Percentiles rank a stretch among this genome's conserved stretches.
Evolutionary conservation across 495 filamentous ascomycete species (phyloP).

Genomic region (Wilcoxina mikolae): DNA sequence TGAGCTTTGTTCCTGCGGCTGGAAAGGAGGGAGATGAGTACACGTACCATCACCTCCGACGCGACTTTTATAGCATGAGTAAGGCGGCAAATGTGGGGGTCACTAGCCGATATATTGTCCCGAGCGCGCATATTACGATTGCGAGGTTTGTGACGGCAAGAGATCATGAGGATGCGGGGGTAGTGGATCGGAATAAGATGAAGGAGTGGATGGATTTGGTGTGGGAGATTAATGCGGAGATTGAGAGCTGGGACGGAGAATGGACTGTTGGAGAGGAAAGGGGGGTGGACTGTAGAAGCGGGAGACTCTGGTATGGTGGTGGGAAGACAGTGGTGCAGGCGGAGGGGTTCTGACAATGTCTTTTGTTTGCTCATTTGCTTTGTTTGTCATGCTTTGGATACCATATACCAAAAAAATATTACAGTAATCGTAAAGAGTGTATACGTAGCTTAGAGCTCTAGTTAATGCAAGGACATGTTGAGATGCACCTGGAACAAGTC

Average conservation of each 20-base stretch:
- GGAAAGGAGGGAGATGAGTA: constrained; percentile 48
- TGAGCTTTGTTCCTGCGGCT: constrained; percentile 69
- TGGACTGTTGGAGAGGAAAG: constrained; percentile 69
- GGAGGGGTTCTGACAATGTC: constrained; percentile 17
- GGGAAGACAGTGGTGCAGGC: constrained; percentile 40
- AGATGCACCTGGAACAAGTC: too few species aligned
- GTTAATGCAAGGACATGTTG: too few species aligned
- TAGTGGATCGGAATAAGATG: constrained; percentile 32
- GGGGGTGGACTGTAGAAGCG: constrained; percentile 54
- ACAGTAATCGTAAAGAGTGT: too few species aligned
- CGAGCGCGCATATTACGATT: constrained; percentile 76
- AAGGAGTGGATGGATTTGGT: constrained; percentile 47
- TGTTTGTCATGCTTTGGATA: too few species aligned
- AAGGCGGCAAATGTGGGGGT: constrained; percentile 44
- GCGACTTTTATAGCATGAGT: constrained; percentile 54
- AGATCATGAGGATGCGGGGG: constrained; percentile 33
- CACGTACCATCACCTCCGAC: constrained; percentile 80
- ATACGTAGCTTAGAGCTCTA: too few species aligned
- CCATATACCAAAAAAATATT: too few species aligned
- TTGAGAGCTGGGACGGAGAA: constrained; percentile 37
- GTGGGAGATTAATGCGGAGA: constrained; percentile 59
- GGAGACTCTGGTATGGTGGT: constrained; percentile 71
- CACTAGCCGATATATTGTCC: constrained; percentile 65
- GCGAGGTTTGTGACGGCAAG: constrained; percentile 51
- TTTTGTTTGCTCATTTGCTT: too few species aligned